Percentiles rank a stretch among this genome's conserved stretches.
phyloP scores from a whole-genome alignment of 495 filamentous ascomycete species.

The Aspergillus asperescens region DNA sequence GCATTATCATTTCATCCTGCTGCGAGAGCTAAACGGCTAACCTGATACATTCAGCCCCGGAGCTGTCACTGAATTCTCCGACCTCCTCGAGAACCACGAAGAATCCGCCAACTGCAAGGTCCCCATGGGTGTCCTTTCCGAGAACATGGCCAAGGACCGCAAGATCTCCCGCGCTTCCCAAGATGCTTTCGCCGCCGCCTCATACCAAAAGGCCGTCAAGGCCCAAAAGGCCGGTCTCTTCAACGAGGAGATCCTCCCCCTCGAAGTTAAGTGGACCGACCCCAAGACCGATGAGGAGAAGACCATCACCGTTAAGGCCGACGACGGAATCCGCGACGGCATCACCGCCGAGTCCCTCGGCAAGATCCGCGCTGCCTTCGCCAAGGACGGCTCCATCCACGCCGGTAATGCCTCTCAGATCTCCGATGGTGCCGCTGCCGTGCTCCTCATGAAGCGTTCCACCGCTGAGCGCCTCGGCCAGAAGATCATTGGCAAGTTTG shows the following conservation, averaged over 20 bases:
- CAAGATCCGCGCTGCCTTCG: conserved; percentile 90
- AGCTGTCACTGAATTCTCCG: conserved; percentile 91
- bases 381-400: conserved; percentile 88
- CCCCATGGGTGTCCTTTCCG: conserved; percentile 91
- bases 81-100: conserved; percentile 76
- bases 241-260: conserved; percentile 83
- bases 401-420: conserved; percentile 95
- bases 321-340: conserved; percentile 86
- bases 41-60: conserved; percentile 51
- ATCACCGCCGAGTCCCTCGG: conserved; percentile 74
- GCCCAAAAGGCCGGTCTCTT: conserved; percentile 89
- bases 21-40: not conserved
- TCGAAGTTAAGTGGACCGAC: conserved; percentile 78
- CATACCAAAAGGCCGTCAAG: conserved; percentile 81
- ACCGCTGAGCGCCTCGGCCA: conserved; percentile 86
- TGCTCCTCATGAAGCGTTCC: conserved; percentile 90
- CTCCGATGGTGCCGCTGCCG: conserved; percentile 90
- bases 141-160: conserved; percentile 88
- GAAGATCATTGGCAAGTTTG: conserved; percentile 84
- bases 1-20: not conserved
- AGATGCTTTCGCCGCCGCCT: conserved; percentile 83
- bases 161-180: conserved; percentile 66
- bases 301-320: conserved; percentile 73
- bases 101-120: conserved; percentile 96
- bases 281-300: conserved; percentile 86